Evolutionary conservation across 2,329 filamentous ascomycete species (phyloP).

Genomic region (Ceratocystis cubensis): DNA sequence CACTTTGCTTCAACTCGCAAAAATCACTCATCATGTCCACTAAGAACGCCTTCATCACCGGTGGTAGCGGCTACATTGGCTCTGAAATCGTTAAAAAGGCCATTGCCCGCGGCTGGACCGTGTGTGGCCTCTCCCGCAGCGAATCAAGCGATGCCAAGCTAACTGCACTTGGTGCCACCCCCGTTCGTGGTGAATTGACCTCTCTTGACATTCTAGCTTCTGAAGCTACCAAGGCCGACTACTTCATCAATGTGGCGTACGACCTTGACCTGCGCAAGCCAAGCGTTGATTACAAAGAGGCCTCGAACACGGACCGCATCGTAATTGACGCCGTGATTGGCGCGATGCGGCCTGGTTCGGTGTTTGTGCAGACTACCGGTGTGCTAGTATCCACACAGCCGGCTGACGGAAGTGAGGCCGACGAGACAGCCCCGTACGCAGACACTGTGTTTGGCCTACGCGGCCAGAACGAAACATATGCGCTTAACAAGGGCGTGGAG

Average conservation of each 20-base stretch:
- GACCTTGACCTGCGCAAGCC: constrained; percentile 27
- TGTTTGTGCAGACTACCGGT: constrained; percentile 30
- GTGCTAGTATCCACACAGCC: constrained; percentile 24
- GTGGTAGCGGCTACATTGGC: constrained; percentile 32
- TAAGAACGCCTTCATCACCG: constrained; percentile 30
- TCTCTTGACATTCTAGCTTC: constrained; percentile 30
- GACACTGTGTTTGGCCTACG: constrained; percentile 25
- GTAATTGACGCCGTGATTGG: constrained; percentile 30
- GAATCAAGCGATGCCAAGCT: constrained; percentile 29
- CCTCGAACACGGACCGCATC: constrained; percentile 27
- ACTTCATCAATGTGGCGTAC: constrained; percentile 34
- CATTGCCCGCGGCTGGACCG: constrained; percentile 30
- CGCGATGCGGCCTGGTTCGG: constrained; percentile 28
- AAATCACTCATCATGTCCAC: background rate
- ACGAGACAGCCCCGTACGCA: constrained; percentile 23
- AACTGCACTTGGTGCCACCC: constrained; percentile 29
- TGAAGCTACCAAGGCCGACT: constrained; percentile 31
- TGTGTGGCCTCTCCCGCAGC: constrained; percentile 33
- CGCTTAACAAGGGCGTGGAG: constrained; percentile 24
- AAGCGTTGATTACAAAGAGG: constrained; percentile 25
- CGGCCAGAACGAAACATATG: constrained; percentile 27
- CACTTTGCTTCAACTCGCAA: background rate
- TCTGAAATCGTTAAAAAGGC: constrained; percentile 29
- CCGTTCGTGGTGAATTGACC: constrained; percentile 32
- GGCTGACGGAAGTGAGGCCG: constrained; percentile 26